Base-by-base conservation (phyloP, 768 basidiomycete species). In the Calvatia gigantea region DNA sequence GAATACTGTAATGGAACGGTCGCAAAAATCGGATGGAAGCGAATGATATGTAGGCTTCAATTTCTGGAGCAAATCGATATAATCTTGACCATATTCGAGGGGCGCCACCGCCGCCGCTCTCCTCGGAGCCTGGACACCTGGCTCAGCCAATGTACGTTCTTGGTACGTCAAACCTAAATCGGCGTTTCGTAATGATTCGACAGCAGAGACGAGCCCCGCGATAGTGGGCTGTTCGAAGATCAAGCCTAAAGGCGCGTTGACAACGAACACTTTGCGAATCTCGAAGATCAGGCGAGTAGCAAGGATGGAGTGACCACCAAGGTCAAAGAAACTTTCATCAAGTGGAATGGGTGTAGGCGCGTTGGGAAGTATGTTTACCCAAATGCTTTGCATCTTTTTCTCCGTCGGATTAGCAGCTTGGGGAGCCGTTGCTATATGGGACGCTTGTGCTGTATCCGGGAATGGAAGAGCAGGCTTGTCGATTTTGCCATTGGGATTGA, bases 401-500 rank as follows among this genome's bases (percentile, higher is more conserved):
- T 95, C 91, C 0, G 93, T 96, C 0, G 89, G 73, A 15, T 76
- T 84, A 6, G 68, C 64, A 6, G 67, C 59, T n/a, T 69, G 63
- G 4, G 67, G 64, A 29, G 70, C 60, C 1, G 80, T 70, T 37
- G 81, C 77, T 38, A 77, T 70, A 19, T 73, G 62, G 6, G 78
- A 73, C 1, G 77, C 80, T 57, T 90, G 85, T 3, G 86, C 90
- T 0, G 97, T 98, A 70, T 99, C 97, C 6, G 97, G 97, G 86
- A 98, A 99, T 9, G 97, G 97, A 43, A 99, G 83, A 0, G 92
- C 91, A 0, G 97, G 96, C 67, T 98, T 99, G 76, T 99, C 97
- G 68, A 99, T 88, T 74, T 99, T 99, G 59, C 97, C 97, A 68
- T 98, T 99, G 6, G 97, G 97, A 64, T 98, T 99, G 48, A 99